Base-by-base conservation (phyloP, 352 stramenopile species). In the Phytopythium litorale region DNA sequence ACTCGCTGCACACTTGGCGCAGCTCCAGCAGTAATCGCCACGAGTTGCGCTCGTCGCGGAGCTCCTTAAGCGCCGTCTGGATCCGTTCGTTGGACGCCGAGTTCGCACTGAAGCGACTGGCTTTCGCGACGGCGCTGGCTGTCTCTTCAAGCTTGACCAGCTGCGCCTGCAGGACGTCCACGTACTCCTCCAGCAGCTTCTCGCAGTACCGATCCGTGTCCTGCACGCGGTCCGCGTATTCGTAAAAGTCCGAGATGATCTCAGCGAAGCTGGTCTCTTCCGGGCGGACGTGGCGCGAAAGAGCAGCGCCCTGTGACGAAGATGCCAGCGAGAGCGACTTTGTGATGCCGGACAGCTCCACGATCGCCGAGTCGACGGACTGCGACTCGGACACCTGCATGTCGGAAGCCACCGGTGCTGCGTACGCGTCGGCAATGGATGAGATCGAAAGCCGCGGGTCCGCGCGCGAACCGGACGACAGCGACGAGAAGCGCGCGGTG, bases 41-140 rank as follows among this genome's bases (percentile, higher is more conserved):
- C n/a, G 87, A 92, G 40, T 95, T 95, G 38, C 87, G 77, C 40
- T 95, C 87, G 56, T 95, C 79, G 0, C 76, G 66, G 4, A 95
- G 68, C 32, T 95, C 81, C 45, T 78, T 78, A 46, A 91, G 77
- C 12, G 84, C 66, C 6, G 68, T 67, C 25, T 78, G 72, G 2
- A 91, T 62, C 12, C 81, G 72, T 50, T 81, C 61, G 32, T 60
- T 65, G 13, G 75, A 64, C 48, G 60, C 23, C n/a, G 64, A 56
- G 28, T 60, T 55, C 23, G 32, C 45, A 23, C 23, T 70, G 33
- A 65, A 46, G 21, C 56, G 61, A 35, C 73, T 62, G 4, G 54
- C 19, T 28, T 72, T 76, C 13, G 55, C 21, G 9, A 42, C 30
- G 4, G 4, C 40, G 9, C 59, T 45, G 8, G 64, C 69, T 7